phyloP scores from a whole-genome alignment of 768 basidiomycete genomes.

The Suillus subluteus region DNA sequence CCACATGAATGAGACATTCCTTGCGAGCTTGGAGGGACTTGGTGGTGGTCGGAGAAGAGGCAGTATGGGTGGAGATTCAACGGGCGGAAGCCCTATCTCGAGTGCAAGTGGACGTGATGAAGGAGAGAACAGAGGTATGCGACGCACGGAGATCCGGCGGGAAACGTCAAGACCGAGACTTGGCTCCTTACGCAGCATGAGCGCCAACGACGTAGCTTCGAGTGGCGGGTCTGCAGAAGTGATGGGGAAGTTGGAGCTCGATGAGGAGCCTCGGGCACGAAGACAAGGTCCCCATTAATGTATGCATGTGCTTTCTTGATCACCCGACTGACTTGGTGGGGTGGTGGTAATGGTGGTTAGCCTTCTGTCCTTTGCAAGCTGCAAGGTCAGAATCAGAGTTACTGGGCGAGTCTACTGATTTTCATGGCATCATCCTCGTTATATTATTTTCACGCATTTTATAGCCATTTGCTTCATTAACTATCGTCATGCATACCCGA shows the following conservation, averaged over 20 bases:
- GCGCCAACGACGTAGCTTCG: conserved; percentile 22
- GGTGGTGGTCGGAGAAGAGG: conserved; percentile 40
- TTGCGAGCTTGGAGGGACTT: conserved; percentile 65
- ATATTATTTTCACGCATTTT: conserved; percentile 11
- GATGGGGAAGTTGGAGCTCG: conserved; percentile 40
- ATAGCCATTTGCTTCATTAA: conserved; percentile 5
- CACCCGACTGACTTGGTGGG: background rate
- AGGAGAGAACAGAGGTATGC: conserved; percentile 11
- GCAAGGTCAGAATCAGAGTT: background rate
- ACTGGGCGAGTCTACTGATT: background rate
- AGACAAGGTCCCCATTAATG: background rate
- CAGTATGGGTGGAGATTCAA: conserved; percentile 17
- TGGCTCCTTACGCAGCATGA: conserved; percentile 36
- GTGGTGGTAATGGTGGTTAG: background rate
- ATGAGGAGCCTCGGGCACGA: conserved; percentile 26
- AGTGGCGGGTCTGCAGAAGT: conserved; percentile 40
- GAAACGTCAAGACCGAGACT: conserved; percentile 24
- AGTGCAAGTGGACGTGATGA: conserved; percentile 7
- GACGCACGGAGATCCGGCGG: background rate
- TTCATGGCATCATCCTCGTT: conserved; percentile 1
- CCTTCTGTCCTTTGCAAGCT: background rate
- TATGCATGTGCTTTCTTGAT: background rate
- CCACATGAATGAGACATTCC: conserved; percentile 70
- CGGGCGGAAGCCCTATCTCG: conserved; percentile 18
- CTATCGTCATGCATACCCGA: conserved; percentile 10